These are phyloP conservation scores for Daldinia eschscholtzii DNA, from an alignment of 2,329 filamentous ascomycete species.

Conservation along the genomic window DNA sequence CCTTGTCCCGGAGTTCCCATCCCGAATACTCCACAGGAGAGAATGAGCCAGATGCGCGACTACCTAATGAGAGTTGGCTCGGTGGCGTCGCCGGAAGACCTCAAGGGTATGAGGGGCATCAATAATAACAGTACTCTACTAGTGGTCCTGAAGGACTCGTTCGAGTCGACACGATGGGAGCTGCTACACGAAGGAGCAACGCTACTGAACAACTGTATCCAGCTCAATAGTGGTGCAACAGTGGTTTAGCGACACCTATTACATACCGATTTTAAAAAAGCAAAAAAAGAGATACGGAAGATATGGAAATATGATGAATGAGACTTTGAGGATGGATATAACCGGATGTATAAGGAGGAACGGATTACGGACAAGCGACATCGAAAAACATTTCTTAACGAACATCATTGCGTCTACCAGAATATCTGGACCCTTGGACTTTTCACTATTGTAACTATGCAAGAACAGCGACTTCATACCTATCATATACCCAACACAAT, in stretches of 20 bases:
- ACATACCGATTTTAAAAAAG: not conserved
- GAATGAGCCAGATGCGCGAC: constrained; percentile 80
- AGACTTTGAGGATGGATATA: constrained; percentile 29
- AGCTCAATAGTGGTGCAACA: constrained; percentile 58
- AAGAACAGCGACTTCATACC: constrained; percentile 41
- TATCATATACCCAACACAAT: constrained; percentile 46
- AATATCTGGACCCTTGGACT: constrained; percentile 32
- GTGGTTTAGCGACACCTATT: constrained; percentile 28
- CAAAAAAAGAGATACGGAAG: constrained; percentile 7
- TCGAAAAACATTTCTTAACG: constrained; percentile 34
- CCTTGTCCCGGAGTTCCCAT: constrained; percentile 68
- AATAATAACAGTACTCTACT: constrained; percentile 87
- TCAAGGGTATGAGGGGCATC: constrained; percentile 78
- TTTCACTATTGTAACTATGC: constrained; percentile 40
- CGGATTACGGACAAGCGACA: constrained; percentile 35
- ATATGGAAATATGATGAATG: constrained; percentile 31
- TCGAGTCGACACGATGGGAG: constrained; percentile 89
- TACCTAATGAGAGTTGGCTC: constrained; percentile 81
- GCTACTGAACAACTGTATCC: constrained; percentile 84
- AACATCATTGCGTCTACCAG: constrained; percentile 30
- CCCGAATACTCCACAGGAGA: constrained; percentile 72
- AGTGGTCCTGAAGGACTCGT: constrained; percentile 84
- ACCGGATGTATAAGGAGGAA: constrained; percentile 33
- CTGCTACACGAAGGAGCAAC: constrained; percentile 87
- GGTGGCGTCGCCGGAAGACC: constrained; percentile 80